A percentile compares a stretch with the other conserved stretches of the same genome.
Evolutionary conservation across 345 rosid species (phyloP).

Genomic region (Populus davidiana): DNA sequence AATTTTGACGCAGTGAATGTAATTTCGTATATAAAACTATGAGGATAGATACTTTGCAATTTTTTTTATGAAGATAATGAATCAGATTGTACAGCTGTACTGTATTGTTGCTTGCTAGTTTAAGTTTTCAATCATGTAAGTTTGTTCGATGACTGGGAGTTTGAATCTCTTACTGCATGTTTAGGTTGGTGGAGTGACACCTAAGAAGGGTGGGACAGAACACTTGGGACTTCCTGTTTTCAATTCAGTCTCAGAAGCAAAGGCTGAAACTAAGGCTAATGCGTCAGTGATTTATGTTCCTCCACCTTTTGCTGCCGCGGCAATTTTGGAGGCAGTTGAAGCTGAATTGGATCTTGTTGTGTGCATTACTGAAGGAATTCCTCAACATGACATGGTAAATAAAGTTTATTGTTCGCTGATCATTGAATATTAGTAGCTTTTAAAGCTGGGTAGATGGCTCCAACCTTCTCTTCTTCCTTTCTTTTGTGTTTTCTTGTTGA

Average conservation of each 20-base stretch:
- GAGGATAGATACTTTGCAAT: not conserved
- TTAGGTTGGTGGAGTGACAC: conserved; percentile 97
- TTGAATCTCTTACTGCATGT: not conserved
- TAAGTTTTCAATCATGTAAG: not conserved
- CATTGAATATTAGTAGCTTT: too few relatives aligned
- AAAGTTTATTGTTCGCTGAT: not conserved
- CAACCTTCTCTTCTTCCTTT: too few relatives aligned
- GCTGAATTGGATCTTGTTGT: conserved; percentile 92
- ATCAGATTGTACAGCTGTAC: not conserved
- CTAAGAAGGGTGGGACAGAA: conserved; percentile 96
- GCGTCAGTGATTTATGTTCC: conserved; percentile 95
- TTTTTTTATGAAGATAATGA: not conserved
- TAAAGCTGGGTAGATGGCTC: too few relatives aligned
- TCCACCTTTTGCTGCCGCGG: conserved; percentile 95
- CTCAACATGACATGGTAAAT: conserved; percentile 93
- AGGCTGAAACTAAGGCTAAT: conserved; percentile 88
- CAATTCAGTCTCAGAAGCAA: conserved; percentile 90
- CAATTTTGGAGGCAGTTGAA: conserved; percentile 87
- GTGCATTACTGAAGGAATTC: conserved; percentile 94
- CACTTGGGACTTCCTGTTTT: conserved; percentile 95
- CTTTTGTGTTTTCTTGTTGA: too few relatives aligned
- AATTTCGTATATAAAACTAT: not conserved
- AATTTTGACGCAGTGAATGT: not conserved
- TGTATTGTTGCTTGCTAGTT: too few relatives aligned
- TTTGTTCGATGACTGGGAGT: not conserved